Evolutionary conservation across 2,329 filamentous ascomycete genomes (phyloP).

Genomic region (Tolypocladium amazonense): DNA sequence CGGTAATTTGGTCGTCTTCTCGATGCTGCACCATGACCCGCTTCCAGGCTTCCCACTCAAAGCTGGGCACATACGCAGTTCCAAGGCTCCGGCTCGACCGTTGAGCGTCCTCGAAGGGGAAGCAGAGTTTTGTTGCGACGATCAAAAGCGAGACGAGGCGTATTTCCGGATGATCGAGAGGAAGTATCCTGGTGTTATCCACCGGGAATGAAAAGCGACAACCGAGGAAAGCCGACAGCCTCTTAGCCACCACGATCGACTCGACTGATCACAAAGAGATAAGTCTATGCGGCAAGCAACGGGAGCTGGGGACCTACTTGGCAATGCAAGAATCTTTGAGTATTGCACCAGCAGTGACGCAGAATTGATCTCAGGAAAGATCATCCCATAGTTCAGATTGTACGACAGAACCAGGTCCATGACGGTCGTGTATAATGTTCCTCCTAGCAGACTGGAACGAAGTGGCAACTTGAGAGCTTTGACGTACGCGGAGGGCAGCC

Average conservation of each 20-base stretch:
- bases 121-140: slow-evolving; percentile 67
- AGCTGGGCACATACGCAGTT: slow-evolving; percentile 7
- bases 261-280: slow-evolving; percentile 43
- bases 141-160: slow-evolving; percentile 61
- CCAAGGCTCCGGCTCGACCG: slow-evolving; percentile 15
- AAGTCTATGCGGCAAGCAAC: slow-evolving; percentile 8
- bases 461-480: slow-evolving; percentile 42
- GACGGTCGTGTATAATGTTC: slow-evolving; percentile 54
- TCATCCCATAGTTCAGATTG: slow-evolving; percentile 55
- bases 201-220: slow-evolving; percentile 45
- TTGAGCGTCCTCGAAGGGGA: slow-evolving; percentile 57
- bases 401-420: slow-evolving; percentile 54
- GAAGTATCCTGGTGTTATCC: slow-evolving; percentile 29
- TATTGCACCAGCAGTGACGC: slow-evolving; percentile 59
- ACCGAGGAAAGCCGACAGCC: slow-evolving; percentile 38
- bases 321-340: slow-evolving; percentile 62
- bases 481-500: slow-evolving; percentile 53
- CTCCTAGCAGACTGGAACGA: slow-evolving; percentile 30
- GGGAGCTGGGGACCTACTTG: slow-evolving; percentile 38
- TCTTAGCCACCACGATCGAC: slow-evolving; percentile 15
- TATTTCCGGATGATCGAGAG: slow-evolving; percentile 61
- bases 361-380: slow-evolving; percentile 63
- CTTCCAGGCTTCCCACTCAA: slow-evolving; percentile 69
- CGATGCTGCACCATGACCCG: slow-evolving; percentile 27
- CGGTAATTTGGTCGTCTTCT: slow-evolving; percentile 5